Base-by-base conservation (phyloP, 73 alveolate species). In the Symbiodinium pilosum region DNA sequence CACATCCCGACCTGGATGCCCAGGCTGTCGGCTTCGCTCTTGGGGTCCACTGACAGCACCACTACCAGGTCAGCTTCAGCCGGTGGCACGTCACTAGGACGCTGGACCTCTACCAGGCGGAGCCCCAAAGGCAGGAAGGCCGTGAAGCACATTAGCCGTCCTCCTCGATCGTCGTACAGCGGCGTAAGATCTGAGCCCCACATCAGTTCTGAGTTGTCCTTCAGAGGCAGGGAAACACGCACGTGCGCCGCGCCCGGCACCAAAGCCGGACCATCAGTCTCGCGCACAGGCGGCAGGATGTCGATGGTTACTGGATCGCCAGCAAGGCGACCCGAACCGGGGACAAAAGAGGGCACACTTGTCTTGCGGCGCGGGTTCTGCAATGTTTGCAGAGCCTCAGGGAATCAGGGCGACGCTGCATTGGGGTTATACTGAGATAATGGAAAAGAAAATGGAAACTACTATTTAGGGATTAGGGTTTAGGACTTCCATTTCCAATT, bases 121-220 rank as follows among this genome's bases (percentile, higher is more conserved):
- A 88, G 44, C 47, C 95, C 95, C 95, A 88, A 32, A 21, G 95
- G 95, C 83, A 88, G 95, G 44, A 88, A 88, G 52, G 95, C 95
- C 32, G 95, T 88, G 69, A 88, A 88, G 86, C 69, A 88, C 95
- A 88, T 59, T 43, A 88, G 71, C 44, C 95, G 95, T 11, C 47
- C 83, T 9, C 95, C 95, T 4, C 43, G 30, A 30, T 41, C 69
- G 34, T 88, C 95, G 87, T 64, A 88, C 24, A 88, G 81, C 5
- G 95, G 95, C 42, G 95, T 88, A 44, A 88, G 73, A 71, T 88
- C 95, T 43, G 87, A 88, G 73, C 95, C 95, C 95, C 95, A 88
- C 95, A 88, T 88, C 87, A 88, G 51, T 36, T 88, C 95, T 5
- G 87, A 59, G 26, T 88, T 88, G 73, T 88, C 95, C 86, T 11